Conservation (phyloP, 73 alveolate genomes). For the Paramecium caudatum region DNA sequence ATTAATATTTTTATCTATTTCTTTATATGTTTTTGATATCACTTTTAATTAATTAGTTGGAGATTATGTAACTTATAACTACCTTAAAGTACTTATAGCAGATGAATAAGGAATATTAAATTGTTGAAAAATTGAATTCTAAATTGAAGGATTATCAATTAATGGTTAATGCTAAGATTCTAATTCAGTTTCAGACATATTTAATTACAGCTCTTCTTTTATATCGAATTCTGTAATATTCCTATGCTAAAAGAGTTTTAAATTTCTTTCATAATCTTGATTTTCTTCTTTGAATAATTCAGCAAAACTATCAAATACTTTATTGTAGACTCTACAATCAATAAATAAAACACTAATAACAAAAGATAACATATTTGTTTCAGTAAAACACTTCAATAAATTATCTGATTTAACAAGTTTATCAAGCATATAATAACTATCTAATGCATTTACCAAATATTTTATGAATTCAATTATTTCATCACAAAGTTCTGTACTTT, state of each 20-base stretch:
- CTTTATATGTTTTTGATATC: background rate
- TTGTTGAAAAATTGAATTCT: background rate
- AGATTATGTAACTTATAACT: background rate
- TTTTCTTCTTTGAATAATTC: background rate
- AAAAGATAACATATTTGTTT: background rate
- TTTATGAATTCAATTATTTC: background rate
- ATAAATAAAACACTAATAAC: background rate
- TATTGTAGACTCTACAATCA: background rate
- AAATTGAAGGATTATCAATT: background rate
- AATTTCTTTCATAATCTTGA: background rate
- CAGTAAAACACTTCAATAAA: slow-evolving; percentile 4
- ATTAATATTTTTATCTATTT: background rate
- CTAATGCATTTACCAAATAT: background rate
- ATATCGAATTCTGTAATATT: background rate
- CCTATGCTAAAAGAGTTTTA: background rate
- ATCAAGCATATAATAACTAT: slow-evolving; percentile 4
- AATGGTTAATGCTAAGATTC: background rate
- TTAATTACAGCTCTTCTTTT: background rate
- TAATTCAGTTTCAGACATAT: background rate
- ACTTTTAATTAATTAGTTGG: slow-evolving; percentile 12
- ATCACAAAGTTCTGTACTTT: slow-evolving; percentile 48
- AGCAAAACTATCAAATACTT: background rate
- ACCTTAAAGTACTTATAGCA: background rate
- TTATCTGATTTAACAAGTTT: background rate
- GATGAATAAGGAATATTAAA: background rate